Base-by-base conservation (phyloP, 169 alveolate species). In the Cryptosporidium viatorum region DNA sequence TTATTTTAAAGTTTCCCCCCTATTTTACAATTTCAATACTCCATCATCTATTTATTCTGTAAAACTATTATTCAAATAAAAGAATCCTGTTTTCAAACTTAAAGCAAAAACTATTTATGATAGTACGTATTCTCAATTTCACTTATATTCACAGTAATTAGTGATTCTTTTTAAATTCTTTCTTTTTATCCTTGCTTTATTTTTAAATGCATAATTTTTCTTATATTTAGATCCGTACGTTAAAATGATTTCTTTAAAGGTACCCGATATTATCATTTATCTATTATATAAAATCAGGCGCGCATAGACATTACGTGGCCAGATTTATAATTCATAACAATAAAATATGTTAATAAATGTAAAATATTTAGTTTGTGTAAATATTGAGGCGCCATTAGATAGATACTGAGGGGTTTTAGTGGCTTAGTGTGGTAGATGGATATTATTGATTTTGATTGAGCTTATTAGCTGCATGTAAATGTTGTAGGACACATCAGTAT, bases 221-320 rank as follows among this genome's bases (percentile, higher is more conserved):
- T 7, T 26, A 23, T 55, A 21, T 55, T 55, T 55, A 23, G 67
- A 55, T 55, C 67, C 67, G 67, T 23, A 21, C 0, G 2, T 55
- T 26, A 6, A 8, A 3, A 16, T 26, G 21, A 23, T 55, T 55
- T 52, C 16, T 5, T 52, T 52, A 2, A 52, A 23, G 18, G 29
- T 55, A 55, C 67, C 67, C 23, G 35, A 26, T 55, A 55, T 18
- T 26, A 26, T 55, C 23, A n/a, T 55, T n/a, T 26, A 55, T 55
- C 35, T 55, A 23, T 55, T 55, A 23, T 37, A 55, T 9, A 55
- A 55, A 55, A 55, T 55, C 67, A 55, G 67, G 67, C 67, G 67
- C 67, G 31, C 67, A 21, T 5, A 55, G 67, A 55, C 67, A 55
- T 3, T 37, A 55, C 67, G 67, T 12, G 3, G 10, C 0, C 18